These are phyloP conservation scores for Metroxylon sagu DNA, from an alignment of 176 grass and related monocot genomes.

Conservation along the genomic window DNA sequence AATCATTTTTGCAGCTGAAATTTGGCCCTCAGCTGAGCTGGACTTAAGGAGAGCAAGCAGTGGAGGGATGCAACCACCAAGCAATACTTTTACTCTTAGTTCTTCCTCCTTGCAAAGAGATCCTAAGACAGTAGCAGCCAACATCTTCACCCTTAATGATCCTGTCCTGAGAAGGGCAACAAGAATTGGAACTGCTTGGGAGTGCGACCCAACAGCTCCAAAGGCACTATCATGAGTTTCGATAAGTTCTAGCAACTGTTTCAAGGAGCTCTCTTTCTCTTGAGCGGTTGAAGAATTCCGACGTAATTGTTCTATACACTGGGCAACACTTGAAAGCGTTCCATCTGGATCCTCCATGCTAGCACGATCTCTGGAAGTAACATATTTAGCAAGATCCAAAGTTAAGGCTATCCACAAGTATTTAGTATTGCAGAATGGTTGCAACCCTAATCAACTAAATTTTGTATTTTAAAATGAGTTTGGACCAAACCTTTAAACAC, in stretches of 20 bases:
- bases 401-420: not conserved
- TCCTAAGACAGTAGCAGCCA: constrained; percentile 16
- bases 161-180: constrained; percentile 18
- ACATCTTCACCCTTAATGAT: constrained; percentile 10
- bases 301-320: constrained; percentile 12
- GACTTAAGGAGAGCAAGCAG: constrained; percentile 16
- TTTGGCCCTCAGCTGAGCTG: constrained; percentile 16
- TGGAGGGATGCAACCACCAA: constrained; percentile 19
- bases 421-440: no score
- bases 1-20: constrained; percentile 12
- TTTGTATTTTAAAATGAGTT: no score
- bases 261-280: constrained; percentile 21
- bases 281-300: constrained; percentile 9
- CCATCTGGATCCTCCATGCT: constrained; percentile 9
- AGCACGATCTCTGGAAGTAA: constrained; percentile 20
- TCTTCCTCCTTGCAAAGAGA: constrained; percentile 24
- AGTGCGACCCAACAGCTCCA: constrained; percentile 15
- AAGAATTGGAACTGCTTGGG: constrained; percentile 19
- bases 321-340: constrained; percentile 24
- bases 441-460: no score
- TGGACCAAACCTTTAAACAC: no score
- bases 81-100: constrained; percentile 10
- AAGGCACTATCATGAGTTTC: constrained; percentile 14
- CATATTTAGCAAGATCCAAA: constrained; percentile 9
- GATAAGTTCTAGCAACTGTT: constrained; percentile 10